A percentile compares a stretch with the other conserved stretches of the same genome.
phyloP scores from a whole-genome alignment of 176 grass and related monocot species.

The Themeda triandra region DNA sequence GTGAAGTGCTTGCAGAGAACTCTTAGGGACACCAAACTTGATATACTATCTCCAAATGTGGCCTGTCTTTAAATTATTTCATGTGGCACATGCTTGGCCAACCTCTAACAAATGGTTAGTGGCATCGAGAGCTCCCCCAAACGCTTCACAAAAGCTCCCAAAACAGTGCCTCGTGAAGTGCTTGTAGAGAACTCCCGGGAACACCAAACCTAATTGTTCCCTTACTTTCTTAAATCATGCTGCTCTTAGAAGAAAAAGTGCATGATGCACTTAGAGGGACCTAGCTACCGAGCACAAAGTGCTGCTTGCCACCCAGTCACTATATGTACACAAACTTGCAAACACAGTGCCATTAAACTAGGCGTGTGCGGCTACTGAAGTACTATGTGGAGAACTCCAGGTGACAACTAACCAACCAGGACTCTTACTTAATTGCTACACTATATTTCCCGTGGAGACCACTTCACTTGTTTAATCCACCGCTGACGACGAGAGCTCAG shows the following conservation, averaged over 20 bases:
- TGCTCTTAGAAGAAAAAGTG: no score
- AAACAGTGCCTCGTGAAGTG: slow-evolving; percentile 24
- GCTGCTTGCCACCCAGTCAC: background rate
- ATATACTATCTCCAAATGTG: background rate
- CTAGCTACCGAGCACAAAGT: background rate
- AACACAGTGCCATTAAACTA: slow-evolving; percentile 18
- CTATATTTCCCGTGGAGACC: background rate
- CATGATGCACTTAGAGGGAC: background rate
- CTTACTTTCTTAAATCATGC: background rate
- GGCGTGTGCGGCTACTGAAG: slow-evolving; percentile 23
- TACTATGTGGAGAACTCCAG: slow-evolving; percentile 35
- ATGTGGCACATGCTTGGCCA: background rate
- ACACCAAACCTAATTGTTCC: slow-evolving; percentile 28
- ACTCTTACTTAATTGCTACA: background rate
- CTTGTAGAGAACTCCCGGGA: slow-evolving; percentile 36
- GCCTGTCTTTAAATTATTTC: background rate
- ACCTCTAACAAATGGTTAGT: background rate
- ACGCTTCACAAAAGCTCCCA: slow-evolving; percentile 24
- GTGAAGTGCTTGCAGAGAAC: slow-evolving; percentile 56
- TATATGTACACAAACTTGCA: background rate
- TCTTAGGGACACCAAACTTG: slow-evolving; percentile 21
- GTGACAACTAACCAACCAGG: slow-evolving; percentile 31
- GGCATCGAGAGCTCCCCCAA: slow-evolving; percentile 48
- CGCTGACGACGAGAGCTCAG: slow-evolving; percentile 35
- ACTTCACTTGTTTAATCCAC: slow-evolving; percentile 40